These are phyloP conservation scores for Penicillium taxi DNA, from an alignment of 495 filamentous ascomycete species.

Conservation along the genomic window DNA sequence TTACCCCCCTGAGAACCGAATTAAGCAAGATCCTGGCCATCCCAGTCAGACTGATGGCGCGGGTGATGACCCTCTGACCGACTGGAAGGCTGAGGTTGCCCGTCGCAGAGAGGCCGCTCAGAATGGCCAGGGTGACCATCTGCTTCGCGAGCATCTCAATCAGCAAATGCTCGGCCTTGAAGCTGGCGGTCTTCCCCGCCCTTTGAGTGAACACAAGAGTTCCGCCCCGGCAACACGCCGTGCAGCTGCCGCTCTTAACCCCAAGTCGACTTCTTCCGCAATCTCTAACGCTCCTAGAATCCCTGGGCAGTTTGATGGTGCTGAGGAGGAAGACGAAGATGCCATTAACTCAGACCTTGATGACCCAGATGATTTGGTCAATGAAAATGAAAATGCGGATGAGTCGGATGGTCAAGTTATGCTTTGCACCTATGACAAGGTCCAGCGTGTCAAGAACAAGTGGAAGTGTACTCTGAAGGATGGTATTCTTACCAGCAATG, in stretches of 20 bases:
- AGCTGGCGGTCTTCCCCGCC: constrained; percentile 74
- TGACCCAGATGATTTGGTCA: constrained; percentile 78
- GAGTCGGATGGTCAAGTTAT: constrained; percentile 81
- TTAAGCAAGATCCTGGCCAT: constrained; percentile 43
- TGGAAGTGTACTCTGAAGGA: constrained; percentile 99
- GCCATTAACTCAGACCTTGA: constrained; percentile 98
- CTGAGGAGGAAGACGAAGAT: constrained; percentile 71
- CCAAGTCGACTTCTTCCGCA: constrained; percentile 1
- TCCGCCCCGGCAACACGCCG: constrained; percentile 13
- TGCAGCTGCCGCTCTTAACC: constrained; percentile 5
- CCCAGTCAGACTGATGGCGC: constrained; percentile 70
- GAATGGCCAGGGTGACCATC: constrained; percentile 49
- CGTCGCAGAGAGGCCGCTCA: constrained; percentile 48
- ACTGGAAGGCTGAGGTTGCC: constrained; percentile 53
- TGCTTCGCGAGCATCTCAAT: constrained; percentile 34
- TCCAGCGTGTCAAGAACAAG: constrained; percentile 99
- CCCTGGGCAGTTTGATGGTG: constrained; percentile 57
- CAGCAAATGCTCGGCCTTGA: constrained; percentile 62
- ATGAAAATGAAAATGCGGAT: constrained; percentile 68
- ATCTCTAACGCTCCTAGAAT: constrained; percentile 6
- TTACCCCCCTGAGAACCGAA: constrained; percentile 36
- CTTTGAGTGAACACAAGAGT: constrained; percentile 37
- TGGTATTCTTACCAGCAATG: constrained; percentile 82
- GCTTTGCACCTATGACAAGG: constrained; percentile 99
- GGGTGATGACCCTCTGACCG: constrained; percentile 36